Evolutionary conservation across 2,329 filamentous ascomycete species (phyloP), one percentile per base, ranked within the genome.

Genomic region (Sporothrix dimorphospora): DNA sequence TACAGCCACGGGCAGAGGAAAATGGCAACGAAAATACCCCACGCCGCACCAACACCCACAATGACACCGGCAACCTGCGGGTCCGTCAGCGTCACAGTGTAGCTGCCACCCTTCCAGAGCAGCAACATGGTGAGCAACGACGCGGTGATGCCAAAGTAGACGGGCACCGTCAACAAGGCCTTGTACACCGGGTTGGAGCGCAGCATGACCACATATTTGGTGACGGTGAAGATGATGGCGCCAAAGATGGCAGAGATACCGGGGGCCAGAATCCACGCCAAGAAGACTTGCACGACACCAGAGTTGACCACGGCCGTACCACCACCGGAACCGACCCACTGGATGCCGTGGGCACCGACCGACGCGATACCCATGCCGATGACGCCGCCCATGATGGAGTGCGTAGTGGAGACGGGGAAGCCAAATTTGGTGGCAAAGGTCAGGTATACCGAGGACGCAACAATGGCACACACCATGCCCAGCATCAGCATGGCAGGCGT

Each of bases 1-100:
- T 89, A 85, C 72, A 90, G 77, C 82, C 85, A 90, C 2, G 88
- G 88, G 21, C 89, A 82, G 73, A 90, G 84, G 79, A 89, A 89
- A 73, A 86, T 72, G 71, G 77, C 78, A 72, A 87, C 79, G 14
- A 90, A 76, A 4, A 85, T 74, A n/a, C 81, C 83, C 72, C 85
- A 86, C 34, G 74, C 86, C 24, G 81, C 83, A 72, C 86, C 86
- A 27, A 85, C 81, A 53, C 84, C 87, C 45, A 90, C 79, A 40
- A 88, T 88, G 70, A 86, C 83, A 71, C 86, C 87, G 19, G 83
- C 83, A 34, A 88, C 82, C 76, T 86, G 81, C 4, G 79, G 79
- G 30, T 85, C 82, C 53, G 80, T 84, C 47, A 90, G 81, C 11
- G 83, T 81, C 73, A 89, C 78, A 65, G 79, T 76, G 76, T 83